Evolutionary conservation across 441 rosid species (phyloP), one percentile per base, ranked within the genome.

Genomic region (Corymbia citriodora): DNA sequence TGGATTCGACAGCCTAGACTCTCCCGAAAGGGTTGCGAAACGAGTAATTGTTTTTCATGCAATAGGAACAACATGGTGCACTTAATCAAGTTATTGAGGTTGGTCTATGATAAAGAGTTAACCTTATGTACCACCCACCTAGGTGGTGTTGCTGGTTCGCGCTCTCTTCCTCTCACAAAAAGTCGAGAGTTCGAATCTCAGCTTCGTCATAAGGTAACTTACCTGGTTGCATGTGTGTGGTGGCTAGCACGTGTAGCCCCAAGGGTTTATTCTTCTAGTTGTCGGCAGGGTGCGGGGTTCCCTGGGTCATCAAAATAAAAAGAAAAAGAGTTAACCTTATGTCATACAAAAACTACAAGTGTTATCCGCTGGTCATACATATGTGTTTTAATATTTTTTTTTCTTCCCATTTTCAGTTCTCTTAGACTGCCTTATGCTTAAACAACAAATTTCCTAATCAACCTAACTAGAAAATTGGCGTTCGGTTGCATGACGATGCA

Each of bases 11-110:
- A 93, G 93, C 52, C 89, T 95, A 59, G 92, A 89, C 89, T 90
- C 94, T 10, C 97, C 96, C 9, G 96, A 94, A 89, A 94, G 93
- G 23, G 96, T 95, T 48, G 96, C 95, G 50, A 90, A 90, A 45
- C 9, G 92, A 91, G 74, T 17, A 65, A n/a, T 65, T 65, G 40
- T 65, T 65, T 65, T 65, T 15, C 36, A 15, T n/a, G 40, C 74
- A n/a, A 65, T 15, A 65, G 74, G 36, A 65, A 15, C 74, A 12
- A 14, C 74, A n/a, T n/a, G 74, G 10, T 14, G 21, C n/a, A 65
- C 74, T 15, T 17, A 14, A 65, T 65, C 74, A 29, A 13, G 72
- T 65, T n/a, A 65, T n/a, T 65, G 72, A 65, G 72, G 36, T 65
- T 65, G 18, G 33, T 65, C 72, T n/a, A 65, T n/a, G 36, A 65